Percentiles rank a stretch among this genome's conserved stretches.
Conservation (phyloP, 1,139 yeast species). For the Pichiaceae sp. region DNA sequence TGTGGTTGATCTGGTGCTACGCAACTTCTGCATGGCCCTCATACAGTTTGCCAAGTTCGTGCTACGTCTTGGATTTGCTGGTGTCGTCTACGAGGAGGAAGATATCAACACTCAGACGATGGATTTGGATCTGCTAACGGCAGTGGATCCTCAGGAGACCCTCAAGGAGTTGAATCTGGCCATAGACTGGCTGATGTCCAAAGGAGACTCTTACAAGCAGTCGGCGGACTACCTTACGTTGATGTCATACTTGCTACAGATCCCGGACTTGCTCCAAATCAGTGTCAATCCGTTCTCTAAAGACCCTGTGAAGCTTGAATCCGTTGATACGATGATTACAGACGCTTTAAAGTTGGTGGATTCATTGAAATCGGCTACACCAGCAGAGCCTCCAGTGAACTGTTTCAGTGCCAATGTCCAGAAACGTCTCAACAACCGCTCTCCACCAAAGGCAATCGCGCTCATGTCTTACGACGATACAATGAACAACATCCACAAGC, state of each 20-base stretch:
- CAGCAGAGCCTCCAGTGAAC: conserved; percentile 12
- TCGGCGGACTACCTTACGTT: conserved; percentile 24
- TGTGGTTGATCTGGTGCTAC: conserved; percentile 8
- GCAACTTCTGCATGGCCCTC: conserved; percentile 31
- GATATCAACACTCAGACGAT: conserved; percentile 59
- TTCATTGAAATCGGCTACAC: background rate
- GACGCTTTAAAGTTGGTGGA: background rate
- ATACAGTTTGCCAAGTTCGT: conserved; percentile 45
- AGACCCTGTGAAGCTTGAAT: background rate
- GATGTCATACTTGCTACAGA: conserved; percentile 22
- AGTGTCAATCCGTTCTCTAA: conserved; percentile 12
- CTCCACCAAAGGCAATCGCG: conserved; percentile 33
- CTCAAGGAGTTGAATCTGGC: conserved; percentile 19
- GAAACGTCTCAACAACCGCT: conserved; percentile 44
- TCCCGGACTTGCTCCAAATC: conserved; percentile 24
- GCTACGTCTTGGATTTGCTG: conserved; percentile 38
- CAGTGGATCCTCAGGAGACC: conserved; percentile 7
- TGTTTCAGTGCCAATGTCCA: conserved; percentile 46
- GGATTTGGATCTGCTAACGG: conserved; percentile 28
- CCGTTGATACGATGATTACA: background rate
- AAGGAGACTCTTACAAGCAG: background rate
- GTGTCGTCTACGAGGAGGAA: conserved; percentile 69
- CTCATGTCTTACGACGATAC: conserved; percentile 20
- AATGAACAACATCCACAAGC: conserved; percentile 26
- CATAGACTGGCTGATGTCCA: conserved; percentile 18